phyloP scores from a whole-genome alignment of 2,329 filamentous ascomycete genomes.

The Drechslerella coelobrocha region DNA sequence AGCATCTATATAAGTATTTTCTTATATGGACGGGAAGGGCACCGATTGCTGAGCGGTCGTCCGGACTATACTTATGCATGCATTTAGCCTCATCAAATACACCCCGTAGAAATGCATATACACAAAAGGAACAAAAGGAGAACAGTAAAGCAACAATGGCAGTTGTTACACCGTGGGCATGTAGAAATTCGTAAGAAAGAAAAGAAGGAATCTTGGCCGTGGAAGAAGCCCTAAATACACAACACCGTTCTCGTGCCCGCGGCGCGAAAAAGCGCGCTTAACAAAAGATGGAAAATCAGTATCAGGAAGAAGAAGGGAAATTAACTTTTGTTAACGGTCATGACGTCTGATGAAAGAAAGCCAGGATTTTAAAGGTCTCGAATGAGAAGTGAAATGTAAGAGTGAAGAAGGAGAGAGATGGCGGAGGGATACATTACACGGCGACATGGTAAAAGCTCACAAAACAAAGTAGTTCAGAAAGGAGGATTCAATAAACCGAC shows the following conservation, averaged over 20 bases:
- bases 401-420: slow-evolving; percentile 1
- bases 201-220: slow-evolving; percentile 28
- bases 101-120: slow-evolving; percentile 32
- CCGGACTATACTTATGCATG: too few relatives aligned
- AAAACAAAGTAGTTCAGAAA: neutral
- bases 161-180: slow-evolving; percentile 26
- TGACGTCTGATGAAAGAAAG: neutral
- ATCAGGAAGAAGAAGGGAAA: too few relatives aligned
- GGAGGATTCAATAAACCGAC: neutral
- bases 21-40: too few relatives aligned
- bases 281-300: slow-evolving; percentile 40
- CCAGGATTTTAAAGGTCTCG: neutral
- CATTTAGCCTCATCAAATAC: too few relatives aligned
- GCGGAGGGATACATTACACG: neutral
- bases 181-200: slow-evolving; percentile 10
- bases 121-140: slow-evolving; percentile 5
- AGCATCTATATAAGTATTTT: too few relatives aligned
- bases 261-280: too few relatives aligned
- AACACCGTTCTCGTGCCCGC: slow-evolving; percentile 46
- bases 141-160: slow-evolving; percentile 4
- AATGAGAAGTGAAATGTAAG: slow-evolving; percentile 5
- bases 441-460: neutral
- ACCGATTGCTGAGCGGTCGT: too few relatives aligned
- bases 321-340: too few relatives aligned
- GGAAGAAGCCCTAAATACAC: slow-evolving; percentile 40